Evolutionary conservation across 331 rosid species (phyloP).

Genomic region (Phaseolus coccineus): DNA sequence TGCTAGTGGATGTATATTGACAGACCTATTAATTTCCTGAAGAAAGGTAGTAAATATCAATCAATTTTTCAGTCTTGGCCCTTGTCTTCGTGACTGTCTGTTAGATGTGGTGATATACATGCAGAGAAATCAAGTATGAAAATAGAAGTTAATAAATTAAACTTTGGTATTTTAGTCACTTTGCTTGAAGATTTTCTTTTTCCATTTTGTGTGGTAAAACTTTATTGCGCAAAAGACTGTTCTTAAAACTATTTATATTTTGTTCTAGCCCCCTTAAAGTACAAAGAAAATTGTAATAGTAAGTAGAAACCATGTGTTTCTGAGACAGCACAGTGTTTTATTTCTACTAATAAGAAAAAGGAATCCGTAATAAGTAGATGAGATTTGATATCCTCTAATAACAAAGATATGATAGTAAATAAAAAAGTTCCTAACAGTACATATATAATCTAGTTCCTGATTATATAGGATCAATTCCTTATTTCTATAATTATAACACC

Average conservation of each 20-base stretch:
- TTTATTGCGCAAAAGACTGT: neutral
- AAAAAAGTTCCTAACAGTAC: no score
- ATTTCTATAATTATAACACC: no score
- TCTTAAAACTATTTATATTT: neutral
- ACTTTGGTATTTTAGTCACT: neutral
- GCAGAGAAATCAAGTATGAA: neutral
- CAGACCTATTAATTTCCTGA: slow-evolving; percentile 11
- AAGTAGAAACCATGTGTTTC: no score
- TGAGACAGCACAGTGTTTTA: no score
- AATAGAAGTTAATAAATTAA: neutral
- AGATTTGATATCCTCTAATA: no score
- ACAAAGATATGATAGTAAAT: no score
- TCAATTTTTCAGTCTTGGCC: neutral
- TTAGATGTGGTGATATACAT: neutral
- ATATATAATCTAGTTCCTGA: no score
- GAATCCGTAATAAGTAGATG: no score
- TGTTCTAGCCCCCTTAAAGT: no score
- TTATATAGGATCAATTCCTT: no score
- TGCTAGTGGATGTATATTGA: neutral
- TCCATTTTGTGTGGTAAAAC: neutral
- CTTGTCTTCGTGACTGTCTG: neutral
- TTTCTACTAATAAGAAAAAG: no score
- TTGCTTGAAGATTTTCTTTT: neutral
- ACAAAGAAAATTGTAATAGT: no score
- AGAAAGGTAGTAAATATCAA: slow-evolving; percentile 15